Base-by-base conservation (phyloP, 2,329 filamentous ascomycete species). In the Fusarium compactum region DNA sequence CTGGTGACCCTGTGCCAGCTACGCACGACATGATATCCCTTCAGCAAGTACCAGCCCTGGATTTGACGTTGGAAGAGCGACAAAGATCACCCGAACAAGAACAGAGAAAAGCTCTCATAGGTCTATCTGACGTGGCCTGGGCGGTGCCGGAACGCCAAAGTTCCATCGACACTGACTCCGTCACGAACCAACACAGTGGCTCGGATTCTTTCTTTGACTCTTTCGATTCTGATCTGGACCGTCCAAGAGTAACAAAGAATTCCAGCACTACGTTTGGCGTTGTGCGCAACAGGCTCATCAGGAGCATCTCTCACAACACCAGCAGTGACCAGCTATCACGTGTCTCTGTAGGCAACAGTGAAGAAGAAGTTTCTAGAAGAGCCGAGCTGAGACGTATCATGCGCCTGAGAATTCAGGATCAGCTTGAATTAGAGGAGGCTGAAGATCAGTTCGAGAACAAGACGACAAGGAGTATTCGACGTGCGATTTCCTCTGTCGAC, bases 391-490 rank as follows among this genome's bases (percentile, higher is more conserved):
- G 83, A 69, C 82, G 86, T 22, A 78, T 89, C 11, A 84, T 86
- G 76, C 84, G 85, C 51, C 85, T 84, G 69, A 82, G 86, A 65
- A 89, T 89, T n/a, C 85, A 86, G 65, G 83, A 88, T 45, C 87
- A 89, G 70, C 79, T 90, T 6, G 82, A 84, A 47, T 83, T 77
- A 41, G 86, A 87, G 40, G 78, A 81, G 38, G 74, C 77, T 12
- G 79, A 80, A 48, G 80, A 82, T 20, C 76, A 79, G 20, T 61
- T 69, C 2, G 79, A 74, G 43, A 73, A 74, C 8, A 71, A 63
- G 15, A 77, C 78, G 14, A 70, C 67, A 16, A 67, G 71, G 22
- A 76, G 70, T n/a, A 74, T 69, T 46, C 71, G 58, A 45, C 69
- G 72, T 27, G 60, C 71, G 24, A 76, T 73, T 20, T 67, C 77